These are phyloP conservation scores for Agroathelia rolfsii DNA, from an alignment of 1,284 basidiomycete genomes.

Conservation along the genomic window DNA sequence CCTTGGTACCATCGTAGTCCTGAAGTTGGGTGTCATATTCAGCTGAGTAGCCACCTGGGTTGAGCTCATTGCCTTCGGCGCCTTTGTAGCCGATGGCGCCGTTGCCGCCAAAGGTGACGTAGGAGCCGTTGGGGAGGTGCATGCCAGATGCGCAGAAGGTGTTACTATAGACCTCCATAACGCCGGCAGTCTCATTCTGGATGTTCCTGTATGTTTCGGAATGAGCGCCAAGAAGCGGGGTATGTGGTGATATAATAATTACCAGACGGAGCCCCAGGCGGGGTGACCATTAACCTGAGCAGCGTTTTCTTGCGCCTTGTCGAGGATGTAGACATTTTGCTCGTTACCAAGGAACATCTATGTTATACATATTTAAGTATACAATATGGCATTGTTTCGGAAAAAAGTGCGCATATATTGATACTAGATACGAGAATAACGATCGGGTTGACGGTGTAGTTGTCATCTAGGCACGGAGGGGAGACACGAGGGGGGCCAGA, in stretches of 20 bases:
- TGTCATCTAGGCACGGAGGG: too few relatives aligned
- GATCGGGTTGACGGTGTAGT: too few relatives aligned
- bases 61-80: conserved; percentile 38
- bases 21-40: conserved; percentile 50
- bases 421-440: too few relatives aligned
- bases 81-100: conserved; percentile 73
- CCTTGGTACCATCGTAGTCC: conserved; percentile 55
- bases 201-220: conserved; percentile 52
- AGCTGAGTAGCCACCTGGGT: conserved; percentile 34
- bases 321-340: conserved; percentile 45
- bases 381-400: conserved; percentile 1
- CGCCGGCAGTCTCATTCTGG: conserved; percentile 32
- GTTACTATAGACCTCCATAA: conserved; percentile 73
- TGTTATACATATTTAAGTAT: background rate
- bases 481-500: background rate
- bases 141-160: conserved; percentile 75
- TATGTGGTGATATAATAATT: too few relatives aligned
- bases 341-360: conserved; percentile 44
- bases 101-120: conserved; percentile 62
- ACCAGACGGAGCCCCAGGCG: conserved; percentile 44
- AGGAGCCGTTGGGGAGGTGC: conserved; percentile 60
- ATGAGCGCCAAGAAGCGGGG: too few relatives aligned
- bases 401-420: background rate
- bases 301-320: conserved; percentile 55
- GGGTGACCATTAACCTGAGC: conserved; percentile 44